Evolutionary conservation across 176 grass and related monocot species (phyloP).

Genomic region (Themeda triandra): DNA sequence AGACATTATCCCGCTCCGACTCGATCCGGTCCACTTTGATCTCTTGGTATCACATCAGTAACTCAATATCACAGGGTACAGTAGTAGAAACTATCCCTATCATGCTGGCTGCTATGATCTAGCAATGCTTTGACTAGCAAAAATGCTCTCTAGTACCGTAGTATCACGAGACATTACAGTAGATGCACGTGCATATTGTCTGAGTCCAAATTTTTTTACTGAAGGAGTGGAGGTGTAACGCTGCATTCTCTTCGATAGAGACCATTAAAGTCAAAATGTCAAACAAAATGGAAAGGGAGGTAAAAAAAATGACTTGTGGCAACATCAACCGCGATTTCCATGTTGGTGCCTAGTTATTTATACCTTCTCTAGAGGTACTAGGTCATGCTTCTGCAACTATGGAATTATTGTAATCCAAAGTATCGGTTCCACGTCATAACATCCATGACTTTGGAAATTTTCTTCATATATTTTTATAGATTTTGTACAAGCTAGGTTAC

Average conservation of each 20-base stretch:
- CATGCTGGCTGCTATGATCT: neutral
- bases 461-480: too few species aligned
- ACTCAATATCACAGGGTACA: neutral
- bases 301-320: neutral
- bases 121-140: too few species aligned
- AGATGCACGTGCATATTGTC: neutral
- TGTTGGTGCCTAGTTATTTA: neutral
- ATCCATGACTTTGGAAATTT: too few species aligned
- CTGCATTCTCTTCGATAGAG: neutral
- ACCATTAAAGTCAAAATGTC: neutral
- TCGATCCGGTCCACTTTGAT: neutral
- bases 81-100: neutral
- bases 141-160: neutral
- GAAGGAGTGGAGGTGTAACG: neutral
- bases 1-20: neutral
- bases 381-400: neutral
- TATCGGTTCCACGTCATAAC: too few species aligned
- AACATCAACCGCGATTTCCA: neutral
- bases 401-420: too few species aligned
- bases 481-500: too few species aligned
- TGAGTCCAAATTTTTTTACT: neutral
- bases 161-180: neutral
- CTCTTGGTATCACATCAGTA: neutral
- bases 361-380: neutral
- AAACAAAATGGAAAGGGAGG: neutral